phyloP scores from a whole-genome alignment of 768 basidiomycete genomes.

The Lentinus brumalis region DNA sequence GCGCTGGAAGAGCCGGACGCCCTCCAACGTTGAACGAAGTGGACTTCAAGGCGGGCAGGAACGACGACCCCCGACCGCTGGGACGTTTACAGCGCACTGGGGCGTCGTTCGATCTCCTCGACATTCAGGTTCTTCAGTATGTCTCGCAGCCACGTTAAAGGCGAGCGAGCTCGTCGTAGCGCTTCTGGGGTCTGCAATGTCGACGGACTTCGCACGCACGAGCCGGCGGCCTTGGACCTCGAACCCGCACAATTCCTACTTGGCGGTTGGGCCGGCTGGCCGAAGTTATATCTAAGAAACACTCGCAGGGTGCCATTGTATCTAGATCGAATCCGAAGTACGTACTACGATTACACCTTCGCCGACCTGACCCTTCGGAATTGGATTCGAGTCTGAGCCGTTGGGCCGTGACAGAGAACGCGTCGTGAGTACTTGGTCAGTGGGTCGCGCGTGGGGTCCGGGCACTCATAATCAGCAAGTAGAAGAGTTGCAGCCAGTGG shows the following conservation, averaged over 20 bases:
- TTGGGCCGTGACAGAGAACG: too few species aligned
- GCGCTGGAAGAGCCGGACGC: conserved; percentile 18
- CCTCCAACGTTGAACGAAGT: conserved; percentile 29
- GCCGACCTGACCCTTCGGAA: too few species aligned
- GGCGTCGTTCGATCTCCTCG: conserved; percentile 4
- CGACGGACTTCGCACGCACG: conserved; percentile 60
- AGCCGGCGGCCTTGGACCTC: conserved; percentile 60
- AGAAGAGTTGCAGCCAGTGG: too few species aligned
- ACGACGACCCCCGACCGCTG: conserved; percentile 68
- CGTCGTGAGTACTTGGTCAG: too few species aligned
- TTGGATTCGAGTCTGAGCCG: too few species aligned
- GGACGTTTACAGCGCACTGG: conserved; percentile 57
- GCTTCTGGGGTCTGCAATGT: conserved; percentile 35
- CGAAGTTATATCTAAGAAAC: too few species aligned
- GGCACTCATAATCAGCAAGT: too few species aligned
- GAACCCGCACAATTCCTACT: conserved; percentile 51
- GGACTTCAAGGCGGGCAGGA: conserved; percentile 45
- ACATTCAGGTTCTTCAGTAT: conserved; percentile 2
- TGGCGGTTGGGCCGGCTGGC: too few species aligned
- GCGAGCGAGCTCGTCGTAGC: conserved; percentile 7
- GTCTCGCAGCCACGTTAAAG: conserved; percentile 10
- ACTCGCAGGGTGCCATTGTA: too few species aligned
- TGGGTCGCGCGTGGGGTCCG: too few species aligned
- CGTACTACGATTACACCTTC: too few species aligned
- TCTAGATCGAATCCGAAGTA: too few species aligned